Conservation (phyloP, 2,329 filamentous ascomycete species). For the Colletotrichum godetiae region DNA sequence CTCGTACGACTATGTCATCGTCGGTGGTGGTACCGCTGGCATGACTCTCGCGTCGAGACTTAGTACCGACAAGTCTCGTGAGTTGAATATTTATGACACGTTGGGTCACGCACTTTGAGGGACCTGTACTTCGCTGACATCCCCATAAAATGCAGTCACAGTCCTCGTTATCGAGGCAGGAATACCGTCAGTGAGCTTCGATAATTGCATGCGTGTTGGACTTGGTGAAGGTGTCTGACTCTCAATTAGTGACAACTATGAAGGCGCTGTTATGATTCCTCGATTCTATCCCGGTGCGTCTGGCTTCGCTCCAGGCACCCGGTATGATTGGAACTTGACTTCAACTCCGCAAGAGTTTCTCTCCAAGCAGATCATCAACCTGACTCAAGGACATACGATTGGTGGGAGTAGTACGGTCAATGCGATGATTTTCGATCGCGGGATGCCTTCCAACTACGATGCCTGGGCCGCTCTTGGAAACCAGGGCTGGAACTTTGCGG, state of each 20-base stretch:
- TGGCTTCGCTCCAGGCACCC: slow-evolving; percentile 38
- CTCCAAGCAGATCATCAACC: slow-evolving; percentile 48
- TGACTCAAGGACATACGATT: slow-evolving; percentile 55
- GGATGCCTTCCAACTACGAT: slow-evolving; percentile 44
- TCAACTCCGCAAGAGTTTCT: slow-evolving; percentile 50
- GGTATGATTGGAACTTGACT: slow-evolving; percentile 52
- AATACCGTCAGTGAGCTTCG: slow-evolving; percentile 10
- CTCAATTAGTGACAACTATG: slow-evolving; percentile 15
- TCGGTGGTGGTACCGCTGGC: slow-evolving; percentile 47
- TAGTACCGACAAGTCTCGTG: neutral
- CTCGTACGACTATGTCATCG: slow-evolving; percentile 44
- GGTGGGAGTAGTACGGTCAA: slow-evolving; percentile 59
- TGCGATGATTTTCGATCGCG: slow-evolving; percentile 50
- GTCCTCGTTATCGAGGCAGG: slow-evolving; percentile 38
- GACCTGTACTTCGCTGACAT: neutral
- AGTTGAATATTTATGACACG: neutral
- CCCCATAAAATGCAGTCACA: neutral
- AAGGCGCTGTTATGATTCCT: slow-evolving; percentile 28
- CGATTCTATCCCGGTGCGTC: slow-evolving; percentile 20
- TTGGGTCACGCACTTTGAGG: neutral
- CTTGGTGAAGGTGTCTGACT: neutral
- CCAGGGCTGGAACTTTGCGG: slow-evolving; percentile 48
- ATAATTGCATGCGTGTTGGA: neutral
- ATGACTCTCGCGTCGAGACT: slow-evolving; percentile 47
- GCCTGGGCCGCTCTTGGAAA: slow-evolving; percentile 48